Evolutionary conservation across 345 rosid species (phyloP), one percentile per base, ranked within the genome.

Genomic region (Toxicodendron radicans): DNA sequence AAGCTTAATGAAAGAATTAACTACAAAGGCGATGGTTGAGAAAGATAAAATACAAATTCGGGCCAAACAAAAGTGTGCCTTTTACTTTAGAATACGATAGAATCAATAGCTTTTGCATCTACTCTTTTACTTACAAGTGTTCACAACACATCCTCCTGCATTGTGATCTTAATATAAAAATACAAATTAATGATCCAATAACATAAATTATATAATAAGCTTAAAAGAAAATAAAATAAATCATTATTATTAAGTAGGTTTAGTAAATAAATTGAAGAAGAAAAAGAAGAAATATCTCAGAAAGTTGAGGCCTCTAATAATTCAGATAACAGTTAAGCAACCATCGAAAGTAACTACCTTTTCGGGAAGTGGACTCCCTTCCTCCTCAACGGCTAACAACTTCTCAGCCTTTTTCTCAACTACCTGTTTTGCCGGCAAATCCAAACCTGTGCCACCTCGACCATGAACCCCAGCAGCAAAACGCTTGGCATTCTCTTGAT

Each of bases 331-430:
- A 7, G 56, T 52, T 30, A 14, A 45, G 3, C 51, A 24, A 61
- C 1, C 3, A 52, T 14, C 24, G 58, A 78, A 56, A 61, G 56
- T 38, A 46, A 52, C 52, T 79, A 84, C 87, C 84, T 80, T 81
- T 66, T 84, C 85, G 54, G 87, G 87, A 76, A 84, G 73, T 52
- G 83, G 76, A 79, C 75, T 71, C 4, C 84, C 87, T 70, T 84
- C 87, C 38, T 84, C 87, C 30, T 80, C 79, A 12, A 64, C 76
- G 35, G 71, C 74, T 24, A 74, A 73, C 77, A 81, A 67, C 68
- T 77, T 84, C 52, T 84, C 84, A 9, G 79, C 87, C 73, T 69
- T 70, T 84, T 70, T 74, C 17, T 84, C 87, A 70, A 76, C 83
- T 38, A 68, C 79, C 60, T 75, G 83, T 68, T 81, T 75, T 10